Conservation (phyloP, 1,139 yeast species). For the Kurtzmaniella quercitrusa region DNA sequence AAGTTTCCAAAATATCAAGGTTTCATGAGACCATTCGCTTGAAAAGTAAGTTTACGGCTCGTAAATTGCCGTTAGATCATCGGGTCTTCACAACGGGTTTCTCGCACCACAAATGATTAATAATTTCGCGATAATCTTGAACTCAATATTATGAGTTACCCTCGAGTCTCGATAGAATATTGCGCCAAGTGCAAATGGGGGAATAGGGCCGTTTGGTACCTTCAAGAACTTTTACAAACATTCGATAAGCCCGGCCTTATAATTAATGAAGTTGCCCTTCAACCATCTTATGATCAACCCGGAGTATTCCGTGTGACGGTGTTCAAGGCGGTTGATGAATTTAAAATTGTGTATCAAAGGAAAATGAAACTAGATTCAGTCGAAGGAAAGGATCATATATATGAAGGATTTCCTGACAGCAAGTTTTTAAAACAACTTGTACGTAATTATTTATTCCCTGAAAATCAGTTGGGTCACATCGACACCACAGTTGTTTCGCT, state of each 20-base stretch:
- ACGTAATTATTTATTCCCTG: constrained; percentile 27
- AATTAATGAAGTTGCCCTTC: constrained; percentile 30
- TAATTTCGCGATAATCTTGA: background rate
- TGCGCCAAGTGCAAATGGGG: constrained; percentile 49
- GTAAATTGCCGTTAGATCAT: background rate
- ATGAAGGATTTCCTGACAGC: constrained; percentile 47
- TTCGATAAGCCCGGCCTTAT: constrained; percentile 27
- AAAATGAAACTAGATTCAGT: constrained; percentile 31
- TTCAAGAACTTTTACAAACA: constrained; percentile 42
- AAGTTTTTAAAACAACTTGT: constrained; percentile 37
- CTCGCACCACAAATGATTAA: too few relatives aligned
- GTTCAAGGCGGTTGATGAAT: constrained; percentile 11
- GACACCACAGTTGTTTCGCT: constrained; percentile 12
- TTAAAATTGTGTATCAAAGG: constrained; percentile 30
- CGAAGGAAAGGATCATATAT: constrained; percentile 24
- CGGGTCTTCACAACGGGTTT: too few relatives aligned
- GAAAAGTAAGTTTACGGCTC: too few relatives aligned
- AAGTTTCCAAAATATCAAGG: too few relatives aligned
- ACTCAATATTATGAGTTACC: constrained; percentile 13
- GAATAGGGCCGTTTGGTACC: constrained; percentile 44
- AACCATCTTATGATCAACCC: constrained; percentile 35
- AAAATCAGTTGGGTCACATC: constrained; percentile 33
- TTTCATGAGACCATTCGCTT: too few relatives aligned
- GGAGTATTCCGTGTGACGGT: constrained; percentile 35
- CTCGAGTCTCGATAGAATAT: constrained; percentile 35